phyloP scores from a whole-genome alignment of 768 basidiomycete genomes.

The Mycena amicta region DNA sequence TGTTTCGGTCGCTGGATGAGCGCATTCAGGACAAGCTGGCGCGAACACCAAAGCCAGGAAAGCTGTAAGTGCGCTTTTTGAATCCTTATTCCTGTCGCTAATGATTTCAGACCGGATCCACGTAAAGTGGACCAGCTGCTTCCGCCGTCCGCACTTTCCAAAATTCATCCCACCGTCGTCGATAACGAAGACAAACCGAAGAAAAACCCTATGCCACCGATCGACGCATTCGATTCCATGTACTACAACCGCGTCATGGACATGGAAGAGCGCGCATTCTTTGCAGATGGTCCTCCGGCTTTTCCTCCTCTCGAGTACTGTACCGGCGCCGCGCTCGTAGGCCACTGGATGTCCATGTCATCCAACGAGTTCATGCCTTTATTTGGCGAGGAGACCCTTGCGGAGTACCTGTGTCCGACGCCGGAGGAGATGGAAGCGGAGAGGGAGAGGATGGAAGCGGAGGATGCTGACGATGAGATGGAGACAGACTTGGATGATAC shows the following conservation, averaged over 20 bases:
- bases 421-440: background rate
- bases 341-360: too few species aligned
- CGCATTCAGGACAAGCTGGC: background rate
- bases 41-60: background rate
- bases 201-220: too few species aligned
- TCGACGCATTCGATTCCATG: background rate
- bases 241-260: background rate
- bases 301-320: background rate
- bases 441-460: background rate
- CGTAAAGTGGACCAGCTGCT: background rate
- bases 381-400: background rate
- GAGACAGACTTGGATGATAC: too few species aligned
- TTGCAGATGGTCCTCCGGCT: too few species aligned
- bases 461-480: background rate
- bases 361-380: too few species aligned
- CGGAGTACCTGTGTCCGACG: background rate
- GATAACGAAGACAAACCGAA: background rate
- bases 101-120: background rate
- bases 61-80: background rate
- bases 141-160: background rate
- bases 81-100: background rate
- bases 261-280: background rate
- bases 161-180: background rate
- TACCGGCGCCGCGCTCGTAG: background rate
- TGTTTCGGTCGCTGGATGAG: background rate